These are phyloP conservation scores for Amanita pseudoporphyria DNA, from an alignment of 768 basidiomycete species.

Conservation along the genomic window DNA sequence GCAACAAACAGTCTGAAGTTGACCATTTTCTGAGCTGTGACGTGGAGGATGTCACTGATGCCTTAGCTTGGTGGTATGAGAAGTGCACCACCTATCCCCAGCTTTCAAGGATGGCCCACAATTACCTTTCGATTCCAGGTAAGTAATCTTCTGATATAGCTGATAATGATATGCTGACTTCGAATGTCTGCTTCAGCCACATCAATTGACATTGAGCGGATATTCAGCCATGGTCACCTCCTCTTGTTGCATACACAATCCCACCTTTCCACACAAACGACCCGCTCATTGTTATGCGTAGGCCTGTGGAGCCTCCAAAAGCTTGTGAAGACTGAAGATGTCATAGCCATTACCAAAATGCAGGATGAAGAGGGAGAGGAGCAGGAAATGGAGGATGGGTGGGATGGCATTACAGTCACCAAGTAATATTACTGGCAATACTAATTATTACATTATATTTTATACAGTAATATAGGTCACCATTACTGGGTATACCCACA, in stretches of 20 bases:
- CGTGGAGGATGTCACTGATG: neutral
- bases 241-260: constrained; percentile 19
- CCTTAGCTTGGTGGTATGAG: too few species aligned
- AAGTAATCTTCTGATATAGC: neutral
- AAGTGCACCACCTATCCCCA: constrained; percentile 12
- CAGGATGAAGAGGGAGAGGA: constrained; percentile 6
- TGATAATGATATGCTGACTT: neutral
- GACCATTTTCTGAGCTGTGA: neutral
- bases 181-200: constrained; percentile 15
- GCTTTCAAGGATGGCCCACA: constrained; percentile 18
- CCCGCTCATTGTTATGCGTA: constrained; percentile 20
- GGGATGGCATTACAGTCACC: constrained; percentile 7
- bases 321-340: too few species aligned
- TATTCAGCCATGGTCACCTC: constrained; percentile 18
- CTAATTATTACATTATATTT: neutral
- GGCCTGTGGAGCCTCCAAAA: constrained; percentile 20
- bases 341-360: neutral
- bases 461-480: too few species aligned
- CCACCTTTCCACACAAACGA: constrained; percentile 18
- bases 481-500: too few species aligned
- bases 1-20: neutral
- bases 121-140: constrained; percentile 16
- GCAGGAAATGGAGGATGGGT: neutral
- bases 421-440: neutral
- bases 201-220: constrained; percentile 19